Evolutionary conservation across 2,329 filamentous ascomycete genomes (phyloP), one percentile per base, ranked within the genome.

Genomic region (Aureobasidium sp.): DNA sequence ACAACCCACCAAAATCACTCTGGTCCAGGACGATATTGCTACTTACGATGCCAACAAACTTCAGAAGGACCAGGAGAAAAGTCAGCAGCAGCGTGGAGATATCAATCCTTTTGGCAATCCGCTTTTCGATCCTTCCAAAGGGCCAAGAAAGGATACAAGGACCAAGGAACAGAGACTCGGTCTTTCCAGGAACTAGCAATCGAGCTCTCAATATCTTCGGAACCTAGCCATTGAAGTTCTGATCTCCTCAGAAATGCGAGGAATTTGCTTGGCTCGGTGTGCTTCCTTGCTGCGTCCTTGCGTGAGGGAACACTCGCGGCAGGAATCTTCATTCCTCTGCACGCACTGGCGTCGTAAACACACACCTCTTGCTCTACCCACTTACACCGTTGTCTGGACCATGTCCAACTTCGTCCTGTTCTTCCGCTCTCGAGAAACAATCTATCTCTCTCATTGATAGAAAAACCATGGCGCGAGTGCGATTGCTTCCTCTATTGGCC

Each of bases 21-120:
- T 73, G 23, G 70, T 68, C 15, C 62, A 65, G n/a, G 70, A 72
- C 19, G 71, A 73, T 55, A 65, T 73, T 23, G 61, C 64, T 11
- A 66, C 65, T 11, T 73, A 70, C 55, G 69, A 73, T 58, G 65
- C 68, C 47, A 69, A 69, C 29, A 67, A 71, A 58, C 65, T 67
- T 4, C 65, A 67, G 19, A 69, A 70, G 40, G 65, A 67, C 13
- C 61, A 63, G 50, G 53, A 64, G 27, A 62, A 65, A 47, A 64
- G 61, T 45, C 58, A 62, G 43, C 64, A 65, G 38, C 49, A 53
- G 50, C 60, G 37, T 47, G 47, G 19, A 21, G 53, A 60, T 19
- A 17, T 51, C 7, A 40, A 64, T 17, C 55, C 64, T 10, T 60
- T 61, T 42, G 53, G 55, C 43, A 50, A 60, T 23, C 60, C 64